Evolutionary conservation across 2,329 filamentous ascomycete species (phyloP), one percentile per base, ranked within the genome.

Genomic region (Aureobasidium sp.): DNA sequence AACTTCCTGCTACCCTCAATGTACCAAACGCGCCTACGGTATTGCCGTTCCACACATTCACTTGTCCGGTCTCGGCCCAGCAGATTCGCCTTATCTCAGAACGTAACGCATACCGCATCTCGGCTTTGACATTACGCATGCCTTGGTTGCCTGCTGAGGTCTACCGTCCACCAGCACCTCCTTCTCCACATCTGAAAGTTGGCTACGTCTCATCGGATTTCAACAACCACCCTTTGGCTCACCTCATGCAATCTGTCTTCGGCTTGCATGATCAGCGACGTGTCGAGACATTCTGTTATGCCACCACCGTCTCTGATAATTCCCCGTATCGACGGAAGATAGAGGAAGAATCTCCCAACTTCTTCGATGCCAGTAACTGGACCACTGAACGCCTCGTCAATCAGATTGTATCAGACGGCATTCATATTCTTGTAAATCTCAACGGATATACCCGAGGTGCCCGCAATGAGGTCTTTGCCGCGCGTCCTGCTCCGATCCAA

Each of bases 221-320:
- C 71, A 98, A 98, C 66, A 98, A 98, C 62, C 93, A 98, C 66
- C 93, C 93, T 3, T 74, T 98, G 29, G 93, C 93, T 21, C 93
- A 98, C 71, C 70, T 98, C 53, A 98, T 98, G 93, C 93, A 98
- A 71, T 97, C 93, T 1, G 90, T 97, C 5, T 98, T 98, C 70
- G 93, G 93, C 0, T 77, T 97, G 55, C 93, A 98, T 65, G 76
- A 95, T 61, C 77, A 77, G 0, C 70, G 68, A 21, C 81, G 84
- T 22, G 87, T 88, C 14, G 87, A 85, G 61, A 91, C 93, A 0
- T 90, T 90, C 64, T 98, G 93, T 68, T 98, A 98, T 67, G 93
- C 93, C 11, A 98, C 93, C 1, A 97, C 93, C 0, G 76, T 84
- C 1, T 95, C 90, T 65, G 93, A 98, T 68, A 84, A 83, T 57